Conservation (phyloP, 106 monocot genomes). For the Acorus gramineus region DNA sequence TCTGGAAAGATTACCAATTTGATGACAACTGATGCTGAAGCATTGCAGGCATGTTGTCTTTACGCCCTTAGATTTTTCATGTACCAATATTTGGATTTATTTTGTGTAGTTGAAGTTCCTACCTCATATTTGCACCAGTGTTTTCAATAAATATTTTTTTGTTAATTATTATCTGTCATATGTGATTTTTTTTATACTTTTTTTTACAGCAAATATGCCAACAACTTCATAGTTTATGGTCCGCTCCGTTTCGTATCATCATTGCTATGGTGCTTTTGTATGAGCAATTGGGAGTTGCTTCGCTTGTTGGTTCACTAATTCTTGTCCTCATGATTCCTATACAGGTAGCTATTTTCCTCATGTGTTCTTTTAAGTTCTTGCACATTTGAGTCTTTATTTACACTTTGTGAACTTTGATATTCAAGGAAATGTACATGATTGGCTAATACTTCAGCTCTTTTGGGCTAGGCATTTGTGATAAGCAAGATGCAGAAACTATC, state of each 20-base stretch:
- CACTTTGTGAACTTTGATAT: too few relatives aligned
- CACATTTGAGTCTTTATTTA: too few relatives aligned
- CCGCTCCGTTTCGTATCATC: constrained; percentile 89
- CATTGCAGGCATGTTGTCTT: constrained; percentile 56
- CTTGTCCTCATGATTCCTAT: constrained; percentile 37
- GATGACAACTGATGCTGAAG: constrained; percentile 95
- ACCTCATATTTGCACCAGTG: too few relatives aligned
- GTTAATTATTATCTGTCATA: too few relatives aligned
- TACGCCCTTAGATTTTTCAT: neutral
- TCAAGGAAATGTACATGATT: too few relatives aligned
- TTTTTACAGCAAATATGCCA: constrained; percentile 89
- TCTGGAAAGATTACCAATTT: constrained; percentile 98
- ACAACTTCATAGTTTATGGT: constrained; percentile 96
- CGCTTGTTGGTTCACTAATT: constrained; percentile 63
- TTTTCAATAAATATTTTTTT: constrained; percentile 5
- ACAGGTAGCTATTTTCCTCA: constrained; percentile 30
- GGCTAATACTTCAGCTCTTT: too few relatives aligned
- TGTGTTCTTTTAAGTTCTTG: too few relatives aligned
- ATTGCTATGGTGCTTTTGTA: constrained; percentile 69
- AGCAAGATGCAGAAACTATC: constrained; percentile 81
- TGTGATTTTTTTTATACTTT: neutral
- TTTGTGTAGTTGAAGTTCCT: too few relatives aligned
- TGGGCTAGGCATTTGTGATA: constrained; percentile 60
- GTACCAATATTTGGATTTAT: neutral
- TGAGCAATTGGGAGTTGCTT: constrained; percentile 73